phyloP scores from a whole-genome alignment of 1,284 basidiomycete genomes.

The Leccinum variabile region DNA sequence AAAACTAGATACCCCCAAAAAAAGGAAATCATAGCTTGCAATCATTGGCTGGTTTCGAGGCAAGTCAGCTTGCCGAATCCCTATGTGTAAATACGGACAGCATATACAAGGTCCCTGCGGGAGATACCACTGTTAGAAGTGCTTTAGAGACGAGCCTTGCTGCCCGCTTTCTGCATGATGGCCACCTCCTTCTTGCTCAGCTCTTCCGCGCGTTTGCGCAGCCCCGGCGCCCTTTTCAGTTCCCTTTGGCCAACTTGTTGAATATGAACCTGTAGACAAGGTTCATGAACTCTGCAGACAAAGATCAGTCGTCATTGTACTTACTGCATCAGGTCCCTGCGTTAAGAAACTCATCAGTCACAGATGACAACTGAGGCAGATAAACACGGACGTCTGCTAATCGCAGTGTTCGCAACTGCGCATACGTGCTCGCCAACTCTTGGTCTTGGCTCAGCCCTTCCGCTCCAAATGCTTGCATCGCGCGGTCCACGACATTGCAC shows the following conservation, averaged over 20 bases:
- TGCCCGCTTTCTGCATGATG: slow-evolving; percentile 55
- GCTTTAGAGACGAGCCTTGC: slow-evolving; percentile 55
- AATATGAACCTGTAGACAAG: slow-evolving; percentile 71
- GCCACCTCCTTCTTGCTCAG: slow-evolving; percentile 59
- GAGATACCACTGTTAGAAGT: too few species aligned
- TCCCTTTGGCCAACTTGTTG: slow-evolving; percentile 92
- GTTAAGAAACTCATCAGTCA: slow-evolving; percentile 8
- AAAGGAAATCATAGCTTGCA: neutral
- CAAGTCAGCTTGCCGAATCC: neutral
- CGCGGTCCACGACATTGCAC: slow-evolving; percentile 84
- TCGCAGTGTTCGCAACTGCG: slow-evolving; percentile 82
- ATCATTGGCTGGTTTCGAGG: neutral
- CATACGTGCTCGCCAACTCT: slow-evolving; percentile 77
- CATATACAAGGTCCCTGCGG: neutral
- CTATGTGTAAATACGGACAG: neutral
- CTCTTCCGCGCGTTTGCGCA: slow-evolving; percentile 54
- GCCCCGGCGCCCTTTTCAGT: slow-evolving; percentile 63
- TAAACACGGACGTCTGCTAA: slow-evolving; percentile 77
- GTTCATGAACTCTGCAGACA: slow-evolving; percentile 6
- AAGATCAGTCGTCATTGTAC: slow-evolving; percentile 10
- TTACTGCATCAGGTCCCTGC: slow-evolving; percentile 82
- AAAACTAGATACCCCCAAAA: neutral
- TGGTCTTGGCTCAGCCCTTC: slow-evolving; percentile 94
- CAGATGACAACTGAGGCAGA: slow-evolving; percentile 12
- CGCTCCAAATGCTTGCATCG: slow-evolving; percentile 93